Evolutionary conservation across 257 asterid species (phyloP), one percentile per base, ranked within the genome.

Genomic region (Solanum pinnatisectum): DNA sequence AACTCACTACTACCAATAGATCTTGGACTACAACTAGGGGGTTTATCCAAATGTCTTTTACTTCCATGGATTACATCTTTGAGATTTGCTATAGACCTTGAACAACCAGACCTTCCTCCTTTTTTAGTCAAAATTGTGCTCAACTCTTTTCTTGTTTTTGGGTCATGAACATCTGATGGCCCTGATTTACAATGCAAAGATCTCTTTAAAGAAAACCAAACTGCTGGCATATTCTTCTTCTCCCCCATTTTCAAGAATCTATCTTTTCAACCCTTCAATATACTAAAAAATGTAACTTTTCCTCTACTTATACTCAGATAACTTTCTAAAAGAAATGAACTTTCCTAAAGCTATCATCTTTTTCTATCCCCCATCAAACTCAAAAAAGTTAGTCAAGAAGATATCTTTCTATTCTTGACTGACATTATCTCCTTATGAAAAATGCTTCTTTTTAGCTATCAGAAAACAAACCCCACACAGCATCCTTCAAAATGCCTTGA

Each of bases 61-160:
- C 98, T 93, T 10, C 98, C 97, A 87, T 95, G 94, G 11, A 95
- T 94, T 1, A 95, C 98, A 82, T 94, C 96, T 79, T 92, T 95
- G 82, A 95, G 92, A 76, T 93, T 95, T 3, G 98, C 89, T 23
- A 95, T 92, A 10, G 98, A 95, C 93, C 96, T 91, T 27, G 98
- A 95, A 85, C 98, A 95, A 25, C 97, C 96, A 8, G 98, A 95
- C 90, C 96, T 91, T 42, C 92, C 85, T 22, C 76, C 89, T 12
- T 92, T 93, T 85, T 56, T 93, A 10, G 91, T 83, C 92, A 89
- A 40, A 88, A 91, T 90, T 33, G 94, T 42, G 70, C 90, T 46
- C 60, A 90, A 33, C 22, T 92, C 91, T 88, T 90, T 92, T 89
- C 78, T 92, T 67, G 92, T 78, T 87, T 90, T 84, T 11, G 98